Percentiles rank a stretch among this genome's conserved stretches.
These are phyloP conservation scores for Globisporangium echinulatum DNA, from an alignment of 352 stramenopile genomes.

Conservation along the genomic window DNA sequence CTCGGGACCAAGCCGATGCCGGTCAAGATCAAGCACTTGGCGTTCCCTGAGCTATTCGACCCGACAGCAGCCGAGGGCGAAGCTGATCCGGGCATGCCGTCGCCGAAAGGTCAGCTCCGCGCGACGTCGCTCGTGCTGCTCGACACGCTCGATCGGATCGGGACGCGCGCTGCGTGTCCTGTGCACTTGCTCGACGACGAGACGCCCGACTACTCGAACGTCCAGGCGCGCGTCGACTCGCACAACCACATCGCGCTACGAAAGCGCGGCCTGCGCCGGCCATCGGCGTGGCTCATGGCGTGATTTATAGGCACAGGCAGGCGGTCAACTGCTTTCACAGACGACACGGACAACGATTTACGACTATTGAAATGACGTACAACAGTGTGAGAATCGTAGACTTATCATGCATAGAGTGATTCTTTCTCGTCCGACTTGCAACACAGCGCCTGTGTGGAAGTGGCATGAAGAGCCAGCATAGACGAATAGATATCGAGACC, in stretches of 20 bases:
- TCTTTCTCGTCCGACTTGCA: no score
- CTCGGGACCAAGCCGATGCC: slow-evolving; percentile 52
- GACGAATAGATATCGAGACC: neutral
- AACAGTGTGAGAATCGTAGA: neutral
- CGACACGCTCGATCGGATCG: slow-evolving; percentile 74
- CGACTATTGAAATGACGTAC: slow-evolving; percentile 3
- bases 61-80: slow-evolving; percentile 21
- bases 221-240: slow-evolving; percentile 47
- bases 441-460: neutral
- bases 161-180: slow-evolving; percentile 58
- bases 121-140: slow-evolving; percentile 45
- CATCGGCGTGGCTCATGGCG: slow-evolving; percentile 44
- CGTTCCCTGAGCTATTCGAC: slow-evolving; percentile 32
- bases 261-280: slow-evolving; percentile 38
- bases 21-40: slow-evolving; percentile 34
- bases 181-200: slow-evolving; percentile 58
- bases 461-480: no score
- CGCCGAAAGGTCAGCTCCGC: slow-evolving; percentile 42
- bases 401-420: neutral
- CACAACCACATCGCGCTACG: slow-evolving; percentile 51
- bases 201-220: slow-evolving; percentile 46
- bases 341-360: no score
- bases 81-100: slow-evolving; percentile 42
- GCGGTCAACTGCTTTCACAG: no score
- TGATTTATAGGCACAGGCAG: neutral